phyloP scores from a whole-genome alignment of 2,329 filamentous ascomycete genomes.

The Neofusicoccum umdonicola region DNA sequence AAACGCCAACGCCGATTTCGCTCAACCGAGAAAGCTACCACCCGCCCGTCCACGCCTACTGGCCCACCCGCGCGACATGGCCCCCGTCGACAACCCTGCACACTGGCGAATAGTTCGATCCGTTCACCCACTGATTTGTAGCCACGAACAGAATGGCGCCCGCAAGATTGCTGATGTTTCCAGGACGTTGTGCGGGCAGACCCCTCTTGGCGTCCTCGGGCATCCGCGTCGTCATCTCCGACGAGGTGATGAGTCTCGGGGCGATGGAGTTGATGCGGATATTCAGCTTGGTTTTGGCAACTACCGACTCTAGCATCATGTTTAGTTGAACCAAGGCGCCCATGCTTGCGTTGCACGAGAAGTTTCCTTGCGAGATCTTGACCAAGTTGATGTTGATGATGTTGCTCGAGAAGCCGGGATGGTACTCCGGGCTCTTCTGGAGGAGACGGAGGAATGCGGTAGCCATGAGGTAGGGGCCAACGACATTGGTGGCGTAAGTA shows the following conservation, averaged over 20 bases:
- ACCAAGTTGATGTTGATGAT: constrained; percentile 49
- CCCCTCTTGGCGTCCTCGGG: constrained; percentile 52
- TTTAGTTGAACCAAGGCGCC: constrained; percentile 55
- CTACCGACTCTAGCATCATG: constrained; percentile 54
- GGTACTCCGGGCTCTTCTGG: constrained; percentile 41
- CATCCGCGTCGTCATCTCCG: constrained; percentile 57
- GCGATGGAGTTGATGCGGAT: constrained; percentile 59
- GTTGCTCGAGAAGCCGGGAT: constrained; percentile 43
- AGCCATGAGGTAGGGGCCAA: constrained; percentile 48
- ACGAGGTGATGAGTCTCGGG: constrained; percentile 56
- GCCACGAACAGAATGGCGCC: constrained; percentile 55
- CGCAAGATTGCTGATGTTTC: constrained; percentile 60
- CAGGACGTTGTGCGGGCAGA: constrained; percentile 52
- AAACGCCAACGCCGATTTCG: no score
- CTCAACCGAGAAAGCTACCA: neutral
- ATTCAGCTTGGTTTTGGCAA: constrained; percentile 52
- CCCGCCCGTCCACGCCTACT: constrained; percentile 20
- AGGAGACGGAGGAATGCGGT: constrained; percentile 48
- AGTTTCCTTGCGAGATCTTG: constrained; percentile 47
- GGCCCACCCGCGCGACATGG: constrained; percentile 41
- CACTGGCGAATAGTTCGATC: constrained; percentile 27
- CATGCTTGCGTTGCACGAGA: constrained; percentile 51
- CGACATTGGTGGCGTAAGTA: constrained; percentile 48
- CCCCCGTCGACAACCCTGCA: constrained; percentile 51
- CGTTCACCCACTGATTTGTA: constrained; percentile 51